Conservation (phyloP, 2,329 filamentous ascomycete genomes). For the Cordyceps fumosorosea region DNA sequence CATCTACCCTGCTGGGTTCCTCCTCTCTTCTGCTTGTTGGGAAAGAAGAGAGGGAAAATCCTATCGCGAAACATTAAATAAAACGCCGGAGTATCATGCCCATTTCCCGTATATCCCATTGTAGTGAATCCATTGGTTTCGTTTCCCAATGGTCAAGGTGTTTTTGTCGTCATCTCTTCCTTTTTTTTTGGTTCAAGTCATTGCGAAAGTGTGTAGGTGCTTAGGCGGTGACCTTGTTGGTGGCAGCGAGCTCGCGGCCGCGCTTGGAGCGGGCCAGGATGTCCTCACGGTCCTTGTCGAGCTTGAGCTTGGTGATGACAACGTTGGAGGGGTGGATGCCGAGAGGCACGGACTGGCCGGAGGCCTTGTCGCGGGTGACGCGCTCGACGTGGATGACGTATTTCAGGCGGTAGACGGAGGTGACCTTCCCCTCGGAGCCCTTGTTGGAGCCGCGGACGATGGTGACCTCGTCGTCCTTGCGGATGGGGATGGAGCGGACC, state of each 20-base stretch:
- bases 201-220: constrained; percentile 9
- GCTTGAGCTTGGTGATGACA: constrained; percentile 97
- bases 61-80: constrained; percentile 16
- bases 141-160: constrained; percentile 18
- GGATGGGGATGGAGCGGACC: constrained; percentile 93
- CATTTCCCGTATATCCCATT: constrained; percentile 21
- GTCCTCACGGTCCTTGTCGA: constrained; percentile 88
- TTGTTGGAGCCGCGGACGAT: constrained; percentile 93
- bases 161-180: constrained; percentile 16
- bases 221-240: constrained; percentile 60
- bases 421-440: constrained; percentile 97
- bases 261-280: constrained; percentile 80
- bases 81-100: constrained; percentile 35
- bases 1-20: constrained; percentile 29
- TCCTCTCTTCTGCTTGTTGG: background rate
- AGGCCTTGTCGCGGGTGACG: constrained; percentile 93
- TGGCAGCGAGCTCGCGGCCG: constrained; percentile 69
- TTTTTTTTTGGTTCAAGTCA: constrained; percentile 15
- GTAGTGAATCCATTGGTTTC: constrained; percentile 14
- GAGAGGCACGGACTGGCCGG: constrained; percentile 90
- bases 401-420: constrained; percentile 96
- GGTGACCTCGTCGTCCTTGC: constrained; percentile 93
- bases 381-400: constrained; percentile 97
- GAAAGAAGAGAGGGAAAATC: background rate
- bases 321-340: constrained; percentile 96